Base-by-base conservation (phyloP, 176 grass and related monocot species). In the Carex scoparia region DNA sequence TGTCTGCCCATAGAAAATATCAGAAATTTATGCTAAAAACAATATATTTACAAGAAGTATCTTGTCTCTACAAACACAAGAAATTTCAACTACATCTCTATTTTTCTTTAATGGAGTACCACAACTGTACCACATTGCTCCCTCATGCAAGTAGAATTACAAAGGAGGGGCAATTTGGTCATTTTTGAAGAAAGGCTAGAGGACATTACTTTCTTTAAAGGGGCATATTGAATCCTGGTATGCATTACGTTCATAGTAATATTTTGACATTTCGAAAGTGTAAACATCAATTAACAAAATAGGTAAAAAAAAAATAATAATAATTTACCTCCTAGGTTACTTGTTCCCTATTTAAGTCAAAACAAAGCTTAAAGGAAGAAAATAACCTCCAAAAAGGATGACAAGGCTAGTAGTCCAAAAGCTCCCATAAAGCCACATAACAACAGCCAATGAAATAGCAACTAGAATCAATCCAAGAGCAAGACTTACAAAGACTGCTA, bases 371-470 rank as follows among this genome's bases (percentile, higher is more conserved):
- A 57, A 55, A 78, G 8, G 13, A 32, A 78, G 28, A 78, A 78
- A 31, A 55, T 78, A 78, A 78, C 74, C 74, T 92, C 91, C 91
- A 86, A 94, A 71, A 94, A 99, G 56, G 79, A 95, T 84, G 53
- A 99, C 80, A 87, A 85, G 42, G 68, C 86, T 88, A 85, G 96
- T 99, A 84, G 49, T 88, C 93, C 96, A 99, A 79, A 99, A 95
- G 84, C 91, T 99, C 87, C 96, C 96, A 89, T 92, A 95, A 60
- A 99, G 40, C 96, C 93, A 99, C 65, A 99, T 90, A 84, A 94
- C 82, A 86, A 89, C 65, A 66, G 42, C 64, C 2, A 40, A 65
- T 15, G 60, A 83, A 68, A 83, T 54, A 53, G 40, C 81, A 51
- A 67, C 61, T 55, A 83, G 64, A 83, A 83, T 83, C 63, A 88